A percentile compares a stretch with the other conserved stretches of the same genome.
Evolutionary conservation across 208 protist species (phyloP).

Genomic region (Acanthamoeba sp.): DNA sequence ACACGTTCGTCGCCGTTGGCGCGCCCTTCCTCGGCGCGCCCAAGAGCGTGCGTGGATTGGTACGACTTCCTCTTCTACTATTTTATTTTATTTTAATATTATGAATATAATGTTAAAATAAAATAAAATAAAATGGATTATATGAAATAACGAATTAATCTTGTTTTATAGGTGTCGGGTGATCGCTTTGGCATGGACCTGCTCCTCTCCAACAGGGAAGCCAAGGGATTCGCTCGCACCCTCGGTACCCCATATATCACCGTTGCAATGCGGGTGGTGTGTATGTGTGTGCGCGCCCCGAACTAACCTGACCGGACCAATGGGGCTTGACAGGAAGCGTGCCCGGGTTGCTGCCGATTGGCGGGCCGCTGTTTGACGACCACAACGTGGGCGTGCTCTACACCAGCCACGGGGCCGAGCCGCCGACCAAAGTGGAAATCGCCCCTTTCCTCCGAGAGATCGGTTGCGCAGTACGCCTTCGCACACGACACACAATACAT

Average conservation of each 20-base stretch:
- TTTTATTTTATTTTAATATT: too few species aligned
- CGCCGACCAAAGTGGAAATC: neutral
- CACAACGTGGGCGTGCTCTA: neutral
- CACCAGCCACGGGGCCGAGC: neutral
- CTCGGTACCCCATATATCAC: neutral
- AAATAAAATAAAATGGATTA: neutral
- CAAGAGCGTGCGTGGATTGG: constrained; percentile 51
- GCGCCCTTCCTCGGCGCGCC: constrained; percentile 50
- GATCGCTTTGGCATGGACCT: constrained; percentile 18
- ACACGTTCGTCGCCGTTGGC: constrained; percentile 72
- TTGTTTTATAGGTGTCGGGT: neutral
- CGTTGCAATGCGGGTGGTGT: neutral
- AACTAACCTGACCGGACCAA: neutral
- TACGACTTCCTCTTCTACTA: neutral
- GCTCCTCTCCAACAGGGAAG: neutral
- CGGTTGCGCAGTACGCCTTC: neutral
- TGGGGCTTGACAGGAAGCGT: neutral
- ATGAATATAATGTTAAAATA: neutral
- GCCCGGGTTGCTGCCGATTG: neutral
- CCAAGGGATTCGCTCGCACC: neutral
- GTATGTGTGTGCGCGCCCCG: neutral
- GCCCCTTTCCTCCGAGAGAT: neutral
- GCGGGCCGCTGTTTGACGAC: neutral
- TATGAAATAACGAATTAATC: neutral
- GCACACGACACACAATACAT: too few species aligned